A percentile compares a stretch with the other conserved stretches of the same genome.
These are phyloP conservation scores for Iberis pinnata DNA, from an alignment of 345 rosid genomes.

Conservation along the genomic window DNA sequence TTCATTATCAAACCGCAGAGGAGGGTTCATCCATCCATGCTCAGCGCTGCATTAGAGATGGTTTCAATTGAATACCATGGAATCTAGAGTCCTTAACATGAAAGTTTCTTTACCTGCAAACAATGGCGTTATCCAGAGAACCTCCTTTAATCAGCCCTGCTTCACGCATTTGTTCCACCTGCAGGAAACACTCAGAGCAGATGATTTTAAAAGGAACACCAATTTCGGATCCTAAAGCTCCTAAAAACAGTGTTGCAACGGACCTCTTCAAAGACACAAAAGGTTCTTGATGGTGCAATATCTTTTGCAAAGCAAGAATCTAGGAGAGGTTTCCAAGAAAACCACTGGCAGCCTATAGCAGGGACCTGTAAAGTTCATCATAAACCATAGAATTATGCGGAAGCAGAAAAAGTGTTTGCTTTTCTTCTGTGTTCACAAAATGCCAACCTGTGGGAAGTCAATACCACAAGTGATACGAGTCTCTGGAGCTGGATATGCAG, in stretches of 20 bases:
- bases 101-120: constrained; percentile 56
- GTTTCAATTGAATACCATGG: neutral
- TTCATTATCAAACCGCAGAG: constrained; percentile 59
- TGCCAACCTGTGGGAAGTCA: constrained; percentile 60
- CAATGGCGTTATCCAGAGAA: constrained; percentile 70
- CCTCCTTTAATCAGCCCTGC: constrained; percentile 85
- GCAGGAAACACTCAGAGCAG: constrained; percentile 10
- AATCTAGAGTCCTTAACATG: constrained; percentile 4
- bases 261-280: constrained; percentile 83
- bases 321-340: constrained; percentile 45
- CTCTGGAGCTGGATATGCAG: constrained; percentile 56
- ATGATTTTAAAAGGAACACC: constrained; percentile 1
- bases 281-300: constrained; percentile 72
- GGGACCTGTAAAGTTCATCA: constrained; percentile 39
- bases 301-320: constrained; percentile 39
- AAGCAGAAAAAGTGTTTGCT: neutral
- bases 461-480: constrained; percentile 70
- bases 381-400: neutral
- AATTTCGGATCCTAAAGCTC: neutral
- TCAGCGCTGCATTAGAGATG: constrained; percentile 35
- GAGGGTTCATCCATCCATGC: constrained; percentile 88
- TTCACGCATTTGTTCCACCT: constrained; percentile 71
- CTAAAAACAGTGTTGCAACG: constrained; percentile 1
- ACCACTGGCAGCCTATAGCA: constrained; percentile 79
- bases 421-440: neutral